Evolutionary conservation across 2,329 filamentous ascomycete species (phyloP), one percentile per base, ranked within the genome.

Genomic region (Fusarium sp.): DNA sequence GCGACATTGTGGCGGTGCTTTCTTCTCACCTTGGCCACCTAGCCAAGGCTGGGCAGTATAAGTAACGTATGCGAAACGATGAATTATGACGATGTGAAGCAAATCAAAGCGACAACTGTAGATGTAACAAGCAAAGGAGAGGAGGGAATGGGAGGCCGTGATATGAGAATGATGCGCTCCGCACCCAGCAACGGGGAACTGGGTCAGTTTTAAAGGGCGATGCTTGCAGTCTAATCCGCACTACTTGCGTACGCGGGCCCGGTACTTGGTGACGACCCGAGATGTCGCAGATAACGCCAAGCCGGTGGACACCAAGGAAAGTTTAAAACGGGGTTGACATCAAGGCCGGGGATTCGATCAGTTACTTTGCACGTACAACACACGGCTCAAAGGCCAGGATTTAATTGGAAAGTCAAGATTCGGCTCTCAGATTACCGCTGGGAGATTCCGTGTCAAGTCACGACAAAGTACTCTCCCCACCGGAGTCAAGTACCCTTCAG

Each of bases 161-260:
- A 62, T 62, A 62, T 62, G 59, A 58, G 71, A 50, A 62, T 62
- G 59, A 57, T 45, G 71, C 42, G 73, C 71, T 69, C 27, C 37
- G 35, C 37, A 66, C 69, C 64, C 54, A 59, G 65, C 69, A 72
- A 72, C 57, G 40, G 71, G 71, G 67, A 62, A 66, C 64, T 66
- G 47, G 60, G 57, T 47, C 45, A 69, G 66, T 69, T 62, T 62
- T 52, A 52, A 62, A 37, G 35, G 29, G 20, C 13, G 40, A 67
- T 60, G 45, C 56, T 58, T 52, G 38, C 27, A 59, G 62, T 73
- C 52, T 66, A 62, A 66, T 63, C 45, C 31, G 22, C 18, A 38
- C 54, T 65, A 65, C 63, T 61, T 65, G 27, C 18, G 35, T 40
- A 8, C n/a, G 24, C 50, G 57, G 57, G 24, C 24, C 40, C 7